Base-by-base conservation (phyloP, 2,329 filamentous ascomycete genomes). In the Leptographium lundbergii region DNA sequence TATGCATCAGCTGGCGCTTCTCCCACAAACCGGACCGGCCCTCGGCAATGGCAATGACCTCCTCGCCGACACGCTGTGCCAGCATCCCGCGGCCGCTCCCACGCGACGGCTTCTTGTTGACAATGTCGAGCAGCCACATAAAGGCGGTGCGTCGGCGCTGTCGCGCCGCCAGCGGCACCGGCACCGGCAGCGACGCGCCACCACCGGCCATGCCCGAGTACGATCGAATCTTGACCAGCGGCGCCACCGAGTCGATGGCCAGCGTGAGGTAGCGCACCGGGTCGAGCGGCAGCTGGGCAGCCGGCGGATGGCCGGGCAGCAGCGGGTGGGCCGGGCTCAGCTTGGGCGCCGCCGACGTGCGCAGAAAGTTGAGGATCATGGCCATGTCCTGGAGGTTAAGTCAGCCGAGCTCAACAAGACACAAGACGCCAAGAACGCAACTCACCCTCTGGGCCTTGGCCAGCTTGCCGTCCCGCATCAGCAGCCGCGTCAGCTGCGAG, bases 401-500 rank as follows among this genome's bases (percentile, higher is more conserved):
- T 29, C 14, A 45, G 14, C 24, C 6, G 19, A 25, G 29, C 5
- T n/a, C 4, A 34, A 36, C 27, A 50, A 22, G n/a, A 51, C 1
- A 22, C 6, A 34, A 19, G 17, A 34, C 36, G 10, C 4, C 5
- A 36, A 36, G 34, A 36, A 25, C n/a, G 60, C 64, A 61, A 69
- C 82, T 61, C 79, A 95, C 91, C 76, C 85, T 84, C 72, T 99
- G 90, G n/a, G 94, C 94, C 71, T 82, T 81, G 68, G 87, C 87
- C 70, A 95, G 82, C 77, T 96, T 95, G 66, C 94, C 94, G 72
- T 97, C 82, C 66, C 79, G 78, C 92, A 97, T 99, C 63, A 99
- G 74, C 65, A 96, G 78, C 70, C 91, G 91, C 22, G 91, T 96
- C 66, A 97, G 79, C 75, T 96, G 94, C 64, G 87, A 78, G 54